phyloP scores from a whole-genome alignment of 768 basidiomycete species.

The Pleurotus eryngii region DNA sequence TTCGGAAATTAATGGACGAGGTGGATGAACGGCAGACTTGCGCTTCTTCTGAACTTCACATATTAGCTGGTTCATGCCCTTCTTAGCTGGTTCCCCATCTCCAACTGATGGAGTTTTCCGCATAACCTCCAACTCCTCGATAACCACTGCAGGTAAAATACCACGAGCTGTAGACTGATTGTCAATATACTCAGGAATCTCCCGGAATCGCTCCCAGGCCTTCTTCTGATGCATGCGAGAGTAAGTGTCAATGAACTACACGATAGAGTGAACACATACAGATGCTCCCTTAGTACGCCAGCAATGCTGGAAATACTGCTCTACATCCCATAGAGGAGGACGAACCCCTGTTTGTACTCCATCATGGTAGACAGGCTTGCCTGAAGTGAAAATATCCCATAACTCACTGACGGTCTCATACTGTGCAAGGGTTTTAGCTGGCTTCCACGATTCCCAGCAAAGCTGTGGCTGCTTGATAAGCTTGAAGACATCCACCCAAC shows the following conservation, averaged over 20 bases:
- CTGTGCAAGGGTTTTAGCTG: no score
- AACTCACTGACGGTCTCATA: no score
- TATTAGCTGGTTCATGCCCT: neutral
- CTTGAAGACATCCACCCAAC: slow-evolving; percentile 20
- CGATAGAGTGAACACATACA: no score
- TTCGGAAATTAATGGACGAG: neutral
- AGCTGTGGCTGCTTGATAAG: slow-evolving; percentile 18
- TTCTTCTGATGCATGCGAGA: no score
- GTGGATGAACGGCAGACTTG: no score
- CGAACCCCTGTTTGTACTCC: slow-evolving; percentile 20
- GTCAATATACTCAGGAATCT: slow-evolving; percentile 12
- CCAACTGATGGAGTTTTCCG: no score
- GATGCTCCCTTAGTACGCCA: slow-evolving; percentile 12
- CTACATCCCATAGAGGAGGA: slow-evolving; percentile 21
- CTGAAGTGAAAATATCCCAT: slow-evolving; percentile 17
- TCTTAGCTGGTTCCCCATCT: no score
- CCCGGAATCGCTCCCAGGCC: slow-evolving; percentile 8
- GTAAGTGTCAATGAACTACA: no score
- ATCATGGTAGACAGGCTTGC: slow-evolving; percentile 15
- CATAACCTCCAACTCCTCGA: neutral
- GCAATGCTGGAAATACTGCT: slow-evolving; percentile 15
- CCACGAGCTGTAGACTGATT: neutral
- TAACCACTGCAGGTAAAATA: neutral
- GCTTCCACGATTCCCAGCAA: slow-evolving; percentile 23
- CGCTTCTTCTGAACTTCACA: neutral